Percentiles rank a stretch among this genome's conserved stretches.
These are phyloP conservation scores for Penicillium salamii DNA, from an alignment of 495 filamentous ascomycete genomes.

Conservation along the genomic window DNA sequence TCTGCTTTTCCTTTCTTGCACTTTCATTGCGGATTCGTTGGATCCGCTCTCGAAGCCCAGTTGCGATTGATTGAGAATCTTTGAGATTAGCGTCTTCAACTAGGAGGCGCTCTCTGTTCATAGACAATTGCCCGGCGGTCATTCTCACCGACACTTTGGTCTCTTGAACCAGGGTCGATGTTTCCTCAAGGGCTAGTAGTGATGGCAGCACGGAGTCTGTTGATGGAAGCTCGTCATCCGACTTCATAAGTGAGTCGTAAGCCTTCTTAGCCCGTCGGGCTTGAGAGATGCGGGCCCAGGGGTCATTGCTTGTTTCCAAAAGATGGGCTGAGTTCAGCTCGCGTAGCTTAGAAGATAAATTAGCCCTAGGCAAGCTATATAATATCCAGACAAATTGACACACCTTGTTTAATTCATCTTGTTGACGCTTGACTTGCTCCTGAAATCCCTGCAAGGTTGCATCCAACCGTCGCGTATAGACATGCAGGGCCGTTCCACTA, in stretches of 20 bases:
- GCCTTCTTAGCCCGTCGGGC: constrained; percentile 58
- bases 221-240: constrained; percentile 61
- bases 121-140: constrained; percentile 52
- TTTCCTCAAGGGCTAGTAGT: constrained; percentile 66
- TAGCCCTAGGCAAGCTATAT: constrained; percentile 8
- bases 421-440: constrained; percentile 61
- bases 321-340: constrained; percentile 44
- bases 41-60: constrained; percentile 58
- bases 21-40: constrained; percentile 50
- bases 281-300: constrained; percentile 48
- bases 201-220: constrained; percentile 66
- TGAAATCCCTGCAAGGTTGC: constrained; percentile 63
- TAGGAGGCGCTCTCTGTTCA: constrained; percentile 52
- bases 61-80: constrained; percentile 53
- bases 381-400: not conserved
- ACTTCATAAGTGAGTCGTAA: constrained; percentile 58
- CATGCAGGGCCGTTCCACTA: constrained; percentile 31
- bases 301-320: constrained; percentile 33
- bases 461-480: constrained; percentile 54
- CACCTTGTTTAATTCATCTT: constrained; percentile 58
- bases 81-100: constrained; percentile 57
- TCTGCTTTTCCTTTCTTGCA: constrained; percentile 53
- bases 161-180: constrained; percentile 59
- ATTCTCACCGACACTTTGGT: constrained; percentile 57
- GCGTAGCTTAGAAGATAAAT: constrained; percentile 38